These are phyloP conservation scores for Suillus cothurnatus DNA, from an alignment of 768 basidiomycete genomes.

Conservation along the genomic window DNA sequence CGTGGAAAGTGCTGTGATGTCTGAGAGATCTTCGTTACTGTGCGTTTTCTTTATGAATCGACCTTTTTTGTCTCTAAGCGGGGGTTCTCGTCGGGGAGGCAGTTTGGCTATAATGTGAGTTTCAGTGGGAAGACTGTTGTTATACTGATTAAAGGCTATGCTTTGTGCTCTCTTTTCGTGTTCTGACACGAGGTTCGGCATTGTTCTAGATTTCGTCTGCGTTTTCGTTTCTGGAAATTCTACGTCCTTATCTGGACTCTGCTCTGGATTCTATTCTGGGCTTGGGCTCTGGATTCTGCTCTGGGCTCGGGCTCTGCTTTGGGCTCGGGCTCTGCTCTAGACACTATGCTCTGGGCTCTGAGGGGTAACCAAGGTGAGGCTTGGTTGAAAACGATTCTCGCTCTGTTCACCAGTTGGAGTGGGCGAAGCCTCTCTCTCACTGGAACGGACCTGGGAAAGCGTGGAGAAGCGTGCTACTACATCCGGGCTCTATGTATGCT, in stretches of 20 bases:
- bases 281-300: background rate
- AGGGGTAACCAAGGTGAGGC: background rate
- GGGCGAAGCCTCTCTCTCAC: background rate
- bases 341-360: background rate
- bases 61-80: background rate
- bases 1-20: background rate
- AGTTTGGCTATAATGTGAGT: background rate
- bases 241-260: too few relatives aligned
- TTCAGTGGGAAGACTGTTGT: background rate
- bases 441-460: background rate
- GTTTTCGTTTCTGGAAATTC: background rate
- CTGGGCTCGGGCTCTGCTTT: background rate
- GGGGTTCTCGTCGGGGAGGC: background rate
- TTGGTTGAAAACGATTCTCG: background rate
- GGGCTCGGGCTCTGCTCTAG: background rate
- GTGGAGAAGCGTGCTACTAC: background rate
- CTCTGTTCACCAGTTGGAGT: conserved; percentile 1
- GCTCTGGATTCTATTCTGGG: background rate
- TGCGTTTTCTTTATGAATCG: background rate
- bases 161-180: background rate
- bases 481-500: background rate
- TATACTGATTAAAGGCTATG: background rate
- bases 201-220: background rate
- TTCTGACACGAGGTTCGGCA: background rate
- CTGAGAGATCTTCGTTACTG: background rate